Evolutionary conservation across 768 basidiomycete species (phyloP).

Genomic region (Collybia nuda): DNA sequence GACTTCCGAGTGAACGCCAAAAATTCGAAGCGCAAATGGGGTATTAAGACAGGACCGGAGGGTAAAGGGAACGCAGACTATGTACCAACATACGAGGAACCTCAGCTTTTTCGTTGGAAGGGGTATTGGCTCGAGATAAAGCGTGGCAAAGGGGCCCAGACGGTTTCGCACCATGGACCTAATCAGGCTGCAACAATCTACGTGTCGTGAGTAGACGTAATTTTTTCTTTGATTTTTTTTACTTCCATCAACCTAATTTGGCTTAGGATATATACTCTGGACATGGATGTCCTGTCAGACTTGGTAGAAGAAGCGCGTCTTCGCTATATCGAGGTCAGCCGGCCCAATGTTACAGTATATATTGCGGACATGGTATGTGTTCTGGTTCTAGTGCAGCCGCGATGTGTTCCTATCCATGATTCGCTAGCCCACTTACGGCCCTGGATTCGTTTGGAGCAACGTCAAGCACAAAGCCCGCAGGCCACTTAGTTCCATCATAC

Average conservation of each 20-base stretch:
- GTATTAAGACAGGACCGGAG: constrained; percentile 23
- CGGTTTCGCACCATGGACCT: constrained; percentile 6
- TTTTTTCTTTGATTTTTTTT: not conserved
- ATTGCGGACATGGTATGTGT: constrained; percentile 27
- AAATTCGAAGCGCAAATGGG: constrained; percentile 38
- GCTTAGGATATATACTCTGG: constrained; percentile 38
- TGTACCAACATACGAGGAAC: constrained; percentile 35
- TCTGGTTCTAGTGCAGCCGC: not conserved
- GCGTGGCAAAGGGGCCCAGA: constrained; percentile 15
- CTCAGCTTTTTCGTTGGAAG: constrained; percentile 41
- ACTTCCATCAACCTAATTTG: not conserved
- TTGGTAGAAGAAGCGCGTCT: constrained; percentile 35
- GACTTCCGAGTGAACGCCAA: constrained; percentile 39
- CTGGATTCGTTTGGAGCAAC: constrained; percentile 38
- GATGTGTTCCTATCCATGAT: not conserved
- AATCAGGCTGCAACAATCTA: constrained; percentile 19
- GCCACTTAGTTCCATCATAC: constrained; percentile 51
- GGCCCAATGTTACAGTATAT: constrained; percentile 34
- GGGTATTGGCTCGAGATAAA: constrained; percentile 39
- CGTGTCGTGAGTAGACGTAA: constrained; percentile 24
- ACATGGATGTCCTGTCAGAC: constrained; percentile 31
- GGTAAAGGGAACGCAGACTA: constrained; percentile 34
- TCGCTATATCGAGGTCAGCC: constrained; percentile 32
- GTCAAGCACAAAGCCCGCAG: constrained; percentile 50
- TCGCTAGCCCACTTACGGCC: constrained; percentile 34